Base-by-base conservation (phyloP, 75 land plant species). In the Azolla pinnata region DNA sequence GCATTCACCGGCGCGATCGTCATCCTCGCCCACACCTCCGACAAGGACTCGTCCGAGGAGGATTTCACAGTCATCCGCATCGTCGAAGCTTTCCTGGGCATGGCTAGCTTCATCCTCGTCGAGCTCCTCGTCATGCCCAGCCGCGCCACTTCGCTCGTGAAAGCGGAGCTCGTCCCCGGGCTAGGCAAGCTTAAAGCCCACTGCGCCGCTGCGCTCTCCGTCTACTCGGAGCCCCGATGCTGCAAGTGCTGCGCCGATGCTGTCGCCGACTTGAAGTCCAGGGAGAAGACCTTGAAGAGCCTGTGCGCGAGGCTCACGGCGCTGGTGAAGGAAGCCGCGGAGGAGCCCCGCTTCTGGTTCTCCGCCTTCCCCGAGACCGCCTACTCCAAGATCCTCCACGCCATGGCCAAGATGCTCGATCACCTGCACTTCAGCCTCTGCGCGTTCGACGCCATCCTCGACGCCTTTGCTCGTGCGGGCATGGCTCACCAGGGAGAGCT, bases 321-420 rank as follows among this genome's bases (percentile, higher is more conserved):
- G 42, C 62, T 65, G 58, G 65, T 71, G 16, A 71, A 31, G 24
- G 85, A 79, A 60, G 90, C 85, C 8, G 65, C 70, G 44, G 53
- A 30, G 8, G 90, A 86, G 60, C 90, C 90, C 18, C 79, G 77
- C 33, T 75, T 86, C 30, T 82, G 85, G 90, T 86, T 74, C 53
- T 31, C 74, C 54, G 85, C 85, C 35, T 79, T 86, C 18, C 74
- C 68, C n/a, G 33, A 61, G 38, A 64, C 57, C 66, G 57, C 57
- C 20, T 82, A 82, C 33, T 44, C 60, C 10, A 76, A 69, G 61
- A 66, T 79, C 0, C 19, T 44, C 5, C 44, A 5, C 28, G 65
- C 70, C 0, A 18, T 76, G 38, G 31, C 67, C 9, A 78, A 66
- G 14, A 74, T 71, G 62, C 61, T 24, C 1, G 85, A 86, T 19